These are phyloP conservation scores for Nelumbo lutea DNA, from an alignment of 164 flowering plant species.

Conservation along the genomic window DNA sequence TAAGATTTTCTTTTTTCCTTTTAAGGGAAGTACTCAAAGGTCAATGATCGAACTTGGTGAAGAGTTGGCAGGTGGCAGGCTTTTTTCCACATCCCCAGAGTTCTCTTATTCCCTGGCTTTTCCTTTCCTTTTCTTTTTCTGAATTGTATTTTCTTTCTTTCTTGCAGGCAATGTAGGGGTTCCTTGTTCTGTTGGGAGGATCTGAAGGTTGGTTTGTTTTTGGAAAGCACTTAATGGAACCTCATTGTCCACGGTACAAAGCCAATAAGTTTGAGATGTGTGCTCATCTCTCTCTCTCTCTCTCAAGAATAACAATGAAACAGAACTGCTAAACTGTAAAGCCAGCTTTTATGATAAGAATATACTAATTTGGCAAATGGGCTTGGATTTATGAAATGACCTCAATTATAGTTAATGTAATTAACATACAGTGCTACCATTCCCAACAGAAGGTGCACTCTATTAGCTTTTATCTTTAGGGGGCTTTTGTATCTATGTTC, in stretches of 20 bases:
- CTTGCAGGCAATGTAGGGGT: neutral
- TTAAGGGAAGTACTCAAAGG: slow-evolving; percentile 2
- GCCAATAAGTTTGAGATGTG: too few relatives aligned
- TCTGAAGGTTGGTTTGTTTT: slow-evolving; percentile 1
- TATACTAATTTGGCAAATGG: too few relatives aligned
- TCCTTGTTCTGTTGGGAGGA: neutral
- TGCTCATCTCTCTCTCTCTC: neutral
- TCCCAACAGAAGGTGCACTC: too few relatives aligned
- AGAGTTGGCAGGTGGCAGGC: slow-evolving; percentile 9
- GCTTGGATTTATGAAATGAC: too few relatives aligned
- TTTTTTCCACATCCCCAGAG: slow-evolving; percentile 8
- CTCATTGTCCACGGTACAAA: neutral
- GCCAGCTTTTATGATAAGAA: too few relatives aligned
- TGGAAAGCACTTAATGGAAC: neutral
- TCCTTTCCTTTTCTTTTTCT: neutral
- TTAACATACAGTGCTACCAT: too few relatives aligned
- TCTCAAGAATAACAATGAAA: neutral
- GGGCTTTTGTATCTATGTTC: too few relatives aligned
- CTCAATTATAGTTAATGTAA: too few relatives aligned
- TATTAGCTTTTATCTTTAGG: too few relatives aligned
- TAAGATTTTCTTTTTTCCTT: slow-evolving; percentile 6
- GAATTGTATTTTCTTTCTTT: neutral
- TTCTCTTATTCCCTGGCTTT: slow-evolving; percentile 10
- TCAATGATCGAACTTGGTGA: slow-evolving; percentile 20
- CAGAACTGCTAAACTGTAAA: neutral